Percentiles rank a stretch among this genome's conserved stretches.
phyloP scores from a whole-genome alignment of 2,329 filamentous ascomycete genomes.

The Grosmannia penicillata region DNA sequence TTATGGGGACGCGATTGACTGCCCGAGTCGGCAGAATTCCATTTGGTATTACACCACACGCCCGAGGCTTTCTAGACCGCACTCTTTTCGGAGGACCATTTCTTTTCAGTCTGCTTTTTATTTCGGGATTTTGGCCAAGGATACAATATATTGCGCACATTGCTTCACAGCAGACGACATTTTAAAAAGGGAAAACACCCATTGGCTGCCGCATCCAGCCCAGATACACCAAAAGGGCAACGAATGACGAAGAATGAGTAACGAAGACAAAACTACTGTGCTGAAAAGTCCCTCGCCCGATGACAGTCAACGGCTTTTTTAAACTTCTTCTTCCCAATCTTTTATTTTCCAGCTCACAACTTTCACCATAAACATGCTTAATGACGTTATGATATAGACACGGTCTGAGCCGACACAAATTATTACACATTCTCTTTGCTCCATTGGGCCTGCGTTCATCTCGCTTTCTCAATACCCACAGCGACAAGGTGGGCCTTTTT shows the following conservation, averaged over 20 bases:
- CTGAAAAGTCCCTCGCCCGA: too few species aligned
- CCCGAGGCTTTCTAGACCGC: too few species aligned
- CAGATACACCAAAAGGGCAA: background rate
- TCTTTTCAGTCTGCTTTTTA: background rate
- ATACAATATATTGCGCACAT: conserved; percentile 16
- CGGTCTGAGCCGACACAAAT: background rate
- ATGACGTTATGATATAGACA: conserved; percentile 10
- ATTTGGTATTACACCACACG: background rate
- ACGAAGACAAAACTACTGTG: too few species aligned
- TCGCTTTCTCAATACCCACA: too few species aligned
- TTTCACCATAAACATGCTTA: background rate
- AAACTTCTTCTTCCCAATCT: too few species aligned
- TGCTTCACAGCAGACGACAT: conserved; percentile 20
- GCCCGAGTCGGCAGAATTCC: background rate
- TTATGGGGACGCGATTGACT: too few species aligned
- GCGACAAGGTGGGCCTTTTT: too few species aligned
- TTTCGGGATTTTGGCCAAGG: conserved; percentile 1
- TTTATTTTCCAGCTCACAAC: too few species aligned
- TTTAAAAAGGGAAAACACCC: conserved; percentile 12
- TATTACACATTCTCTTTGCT: background rate
- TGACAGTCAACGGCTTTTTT: too few species aligned
- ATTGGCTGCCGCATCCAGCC: conserved; percentile 7
- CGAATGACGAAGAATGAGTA: conserved; percentile 2
- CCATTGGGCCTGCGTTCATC: background rate
- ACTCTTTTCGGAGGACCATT: background rate